Evolutionary conservation across 163 green algal genomes (phyloP).

Genomic region (Scenedesmus sp.): DNA sequence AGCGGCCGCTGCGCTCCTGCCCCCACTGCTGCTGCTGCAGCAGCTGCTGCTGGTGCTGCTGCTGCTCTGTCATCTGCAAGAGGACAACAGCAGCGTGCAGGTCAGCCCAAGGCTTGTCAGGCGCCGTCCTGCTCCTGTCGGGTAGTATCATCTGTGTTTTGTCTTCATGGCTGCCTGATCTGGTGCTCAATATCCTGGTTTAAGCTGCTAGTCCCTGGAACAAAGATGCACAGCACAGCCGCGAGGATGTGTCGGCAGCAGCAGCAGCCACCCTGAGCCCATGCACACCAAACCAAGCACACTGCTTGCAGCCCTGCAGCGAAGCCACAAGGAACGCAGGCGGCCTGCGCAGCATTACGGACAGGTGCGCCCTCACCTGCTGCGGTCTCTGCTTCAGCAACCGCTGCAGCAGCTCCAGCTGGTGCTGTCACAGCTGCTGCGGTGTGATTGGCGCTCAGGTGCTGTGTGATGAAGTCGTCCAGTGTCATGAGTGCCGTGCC

Average conservation of each 20-base stretch:
- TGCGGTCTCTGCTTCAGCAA: conserved; percentile 22
- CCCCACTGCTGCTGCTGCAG: background rate
- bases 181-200: too few species aligned
- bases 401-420: background rate
- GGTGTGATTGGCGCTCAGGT: background rate
- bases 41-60: background rate
- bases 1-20: background rate
- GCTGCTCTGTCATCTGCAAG: background rate
- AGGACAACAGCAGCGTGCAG: background rate
- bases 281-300: background rate
- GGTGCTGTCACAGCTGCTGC: background rate
- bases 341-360: too few species aligned
- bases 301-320: background rate
- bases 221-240: too few species aligned
- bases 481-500: conserved; percentile 87
- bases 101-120: background rate
- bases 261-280: background rate
- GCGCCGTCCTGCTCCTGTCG: too few species aligned
- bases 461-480: conserved; percentile 76
- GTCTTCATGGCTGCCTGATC: too few species aligned
- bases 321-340: too few species aligned
- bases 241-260: background rate
- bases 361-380: background rate
- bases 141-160: too few species aligned
- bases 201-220: too few species aligned